Evolutionary conservation across 345 rosid genomes (phyloP), one percentile per base, ranked within the genome.

Genomic region (Aethionema arabicum): DNA sequence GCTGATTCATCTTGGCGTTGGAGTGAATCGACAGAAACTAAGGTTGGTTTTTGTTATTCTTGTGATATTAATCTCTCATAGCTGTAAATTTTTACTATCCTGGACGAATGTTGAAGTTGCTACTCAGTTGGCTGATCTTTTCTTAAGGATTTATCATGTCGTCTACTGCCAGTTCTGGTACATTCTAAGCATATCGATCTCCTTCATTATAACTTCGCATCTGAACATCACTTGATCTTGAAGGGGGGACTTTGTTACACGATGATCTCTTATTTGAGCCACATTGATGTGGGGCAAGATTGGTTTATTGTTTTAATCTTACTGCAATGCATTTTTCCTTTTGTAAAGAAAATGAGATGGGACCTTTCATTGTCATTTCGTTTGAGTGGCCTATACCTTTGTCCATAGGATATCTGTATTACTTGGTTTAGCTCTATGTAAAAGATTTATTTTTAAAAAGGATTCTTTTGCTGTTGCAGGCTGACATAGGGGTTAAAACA

Each of bases 401-500:
- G 50, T 40, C 8, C 58, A 9, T 48, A 8, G 2, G 49, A 31
- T 14, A 56, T 63, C 21, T 41, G 13, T 48, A 13, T 11, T 56
- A 49, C 32, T 21, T 41, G 27, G 46, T 70, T 44, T 50, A 8
- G 45, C 48, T 5, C 33, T 42, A 13, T 48, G 41, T 32, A 13
- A 47, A 62, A 48, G 38, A 30, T 56, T 11, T 49, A 11, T 63
- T 47, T 40, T 27, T 49, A 56, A 50, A 41, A 54, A 38, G 32
- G 38, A 36, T 43, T 5, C 9, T 29, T 57, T 56, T 43, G 43
- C 63, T 72, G 8, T 69, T 72, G 83, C 95, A 93, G 99, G 89
- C 83, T 49, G 97, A 93, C 66, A 73, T 90, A 57, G 99, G 99
- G 59, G 88, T 90, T 63, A 93, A 93, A 86, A 93, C 97, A 31